These are phyloP conservation scores for Aspergillus puulaauensis DNA, from an alignment of 2,329 filamentous ascomycete genomes.

Conservation along the genomic window DNA sequence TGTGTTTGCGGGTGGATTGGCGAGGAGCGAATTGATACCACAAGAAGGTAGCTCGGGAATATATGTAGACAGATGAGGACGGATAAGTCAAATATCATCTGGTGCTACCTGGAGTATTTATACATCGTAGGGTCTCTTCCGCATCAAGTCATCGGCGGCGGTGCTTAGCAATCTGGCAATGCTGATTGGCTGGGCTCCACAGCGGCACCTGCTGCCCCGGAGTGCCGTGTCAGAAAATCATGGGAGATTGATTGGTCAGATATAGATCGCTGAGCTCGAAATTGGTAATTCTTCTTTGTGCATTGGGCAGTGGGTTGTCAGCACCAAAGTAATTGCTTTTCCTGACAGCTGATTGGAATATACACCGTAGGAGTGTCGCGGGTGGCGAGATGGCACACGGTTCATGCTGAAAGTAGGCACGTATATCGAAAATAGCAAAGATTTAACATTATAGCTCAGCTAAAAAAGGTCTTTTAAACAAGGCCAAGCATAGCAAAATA, in stretches of 20 bases:
- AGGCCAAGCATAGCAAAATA: background rate
- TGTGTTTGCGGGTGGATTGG: background rate
- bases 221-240: background rate
- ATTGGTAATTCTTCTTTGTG: constrained; percentile 10
- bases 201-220: background rate
- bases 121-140: background rate
- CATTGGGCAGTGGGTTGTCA: background rate
- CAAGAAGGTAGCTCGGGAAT: background rate
- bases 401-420: no score
- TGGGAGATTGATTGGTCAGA: constrained; percentile 1
- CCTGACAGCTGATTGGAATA: background rate
- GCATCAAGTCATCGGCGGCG: background rate
- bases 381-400: background rate
- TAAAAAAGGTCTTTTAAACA: background rate
- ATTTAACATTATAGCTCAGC: background rate
- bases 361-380: background rate
- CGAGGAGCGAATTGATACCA: background rate
- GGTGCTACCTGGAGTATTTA: background rate
- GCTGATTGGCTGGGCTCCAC: constrained; percentile 8
- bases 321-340: background rate
- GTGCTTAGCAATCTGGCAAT: constrained; percentile 9
- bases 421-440: background rate
- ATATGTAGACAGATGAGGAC: background rate
- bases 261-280: background rate
- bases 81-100: background rate